These are phyloP conservation scores for Nannochloris sp. DNA, from an alignment of 139 green algal genomes.

Conservation along the genomic window DNA sequence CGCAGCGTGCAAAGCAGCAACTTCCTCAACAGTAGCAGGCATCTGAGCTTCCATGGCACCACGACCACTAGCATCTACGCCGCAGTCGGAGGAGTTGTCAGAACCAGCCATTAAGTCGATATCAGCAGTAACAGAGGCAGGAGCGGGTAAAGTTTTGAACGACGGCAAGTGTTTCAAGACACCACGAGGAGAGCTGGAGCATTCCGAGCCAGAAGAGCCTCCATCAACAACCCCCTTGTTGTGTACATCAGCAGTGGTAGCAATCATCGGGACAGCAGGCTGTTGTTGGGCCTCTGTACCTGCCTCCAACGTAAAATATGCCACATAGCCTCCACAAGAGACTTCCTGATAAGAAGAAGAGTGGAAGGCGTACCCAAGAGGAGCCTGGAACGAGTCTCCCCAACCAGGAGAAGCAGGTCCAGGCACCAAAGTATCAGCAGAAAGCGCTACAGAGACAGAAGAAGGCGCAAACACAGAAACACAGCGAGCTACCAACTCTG, in stretches of 20 bases:
- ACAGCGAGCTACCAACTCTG: conserved; percentile 30
- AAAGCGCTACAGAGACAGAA: conserved; percentile 46
- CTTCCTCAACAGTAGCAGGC: conserved; percentile 6
- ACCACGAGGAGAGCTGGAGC: conserved; percentile 3
- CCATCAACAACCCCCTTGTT: background rate
- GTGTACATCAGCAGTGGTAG: background rate
- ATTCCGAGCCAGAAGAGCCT: background rate
- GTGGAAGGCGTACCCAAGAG: conserved; percentile 32
- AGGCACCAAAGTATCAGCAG: conserved; percentile 21
- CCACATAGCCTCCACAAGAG: conserved; percentile 23
- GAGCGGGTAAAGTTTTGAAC: conserved; percentile 6
- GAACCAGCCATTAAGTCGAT: background rate
- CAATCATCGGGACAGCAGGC: background rate
- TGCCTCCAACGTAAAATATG: conserved; percentile 16
- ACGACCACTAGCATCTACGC: conserved; percentile 2
- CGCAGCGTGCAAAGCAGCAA: too few species aligned
- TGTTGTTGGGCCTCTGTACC: background rate
- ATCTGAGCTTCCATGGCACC: background rate
- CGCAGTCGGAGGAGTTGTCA: conserved; percentile 5
- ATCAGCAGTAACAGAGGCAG: conserved; percentile 6
- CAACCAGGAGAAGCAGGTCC: conserved; percentile 5
- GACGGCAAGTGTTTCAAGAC: conserved; percentile 32
- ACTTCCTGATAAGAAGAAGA: conserved; percentile 36
- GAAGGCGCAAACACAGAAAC: conserved; percentile 46
- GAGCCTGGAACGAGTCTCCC: conserved; percentile 2